Evolutionary conservation across 2,329 filamentous ascomycete genomes (phyloP).

Genomic region (Chaetomium globosum): DNA sequence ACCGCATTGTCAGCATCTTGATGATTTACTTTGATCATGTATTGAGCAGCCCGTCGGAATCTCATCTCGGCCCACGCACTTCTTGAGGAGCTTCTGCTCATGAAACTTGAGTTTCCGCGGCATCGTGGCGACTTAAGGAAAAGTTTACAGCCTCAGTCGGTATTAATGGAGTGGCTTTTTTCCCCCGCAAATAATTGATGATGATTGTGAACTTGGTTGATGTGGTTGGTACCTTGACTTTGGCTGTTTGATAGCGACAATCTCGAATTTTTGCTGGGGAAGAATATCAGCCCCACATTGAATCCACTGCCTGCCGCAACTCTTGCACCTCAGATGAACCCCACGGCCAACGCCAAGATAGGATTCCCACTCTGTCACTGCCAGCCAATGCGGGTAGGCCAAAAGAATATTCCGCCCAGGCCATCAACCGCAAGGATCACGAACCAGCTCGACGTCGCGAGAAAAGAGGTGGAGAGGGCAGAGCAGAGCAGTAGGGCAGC

Average conservation of each 20-base stretch:
- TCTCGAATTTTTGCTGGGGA: slow-evolving; percentile 29
- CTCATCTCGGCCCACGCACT: slow-evolving; percentile 24
- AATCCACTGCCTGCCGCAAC: slow-evolving; percentile 29
- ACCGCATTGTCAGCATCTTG: neutral
- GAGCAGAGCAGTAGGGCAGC: too few relatives aligned
- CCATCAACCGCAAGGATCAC: slow-evolving; percentile 2
- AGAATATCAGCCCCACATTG: slow-evolving; percentile 26
- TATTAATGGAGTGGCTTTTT: neutral
- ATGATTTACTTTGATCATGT: neutral
- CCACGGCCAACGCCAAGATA: slow-evolving; percentile 13
- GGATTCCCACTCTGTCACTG: neutral
- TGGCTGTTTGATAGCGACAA: slow-evolving; percentile 24
- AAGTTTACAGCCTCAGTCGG: neutral
- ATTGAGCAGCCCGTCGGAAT: neutral
- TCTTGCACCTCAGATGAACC: slow-evolving; percentile 13
- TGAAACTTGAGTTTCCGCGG: slow-evolving; percentile 95
- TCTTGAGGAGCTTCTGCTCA: slow-evolving; percentile 76
- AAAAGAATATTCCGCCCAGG: slow-evolving; percentile 29
- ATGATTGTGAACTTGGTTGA: neutral
- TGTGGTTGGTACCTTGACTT: neutral
- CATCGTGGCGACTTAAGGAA: slow-evolving; percentile 58
- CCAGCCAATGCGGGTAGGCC: slow-evolving; percentile 16
- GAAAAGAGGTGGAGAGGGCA: neutral
- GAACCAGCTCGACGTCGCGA: slow-evolving; percentile 12
- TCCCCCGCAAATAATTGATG: too few relatives aligned